These are phyloP conservation scores for Cucurbitaria berberidis DNA, from an alignment of 2,329 filamentous ascomycete species.

Conservation along the genomic window DNA sequence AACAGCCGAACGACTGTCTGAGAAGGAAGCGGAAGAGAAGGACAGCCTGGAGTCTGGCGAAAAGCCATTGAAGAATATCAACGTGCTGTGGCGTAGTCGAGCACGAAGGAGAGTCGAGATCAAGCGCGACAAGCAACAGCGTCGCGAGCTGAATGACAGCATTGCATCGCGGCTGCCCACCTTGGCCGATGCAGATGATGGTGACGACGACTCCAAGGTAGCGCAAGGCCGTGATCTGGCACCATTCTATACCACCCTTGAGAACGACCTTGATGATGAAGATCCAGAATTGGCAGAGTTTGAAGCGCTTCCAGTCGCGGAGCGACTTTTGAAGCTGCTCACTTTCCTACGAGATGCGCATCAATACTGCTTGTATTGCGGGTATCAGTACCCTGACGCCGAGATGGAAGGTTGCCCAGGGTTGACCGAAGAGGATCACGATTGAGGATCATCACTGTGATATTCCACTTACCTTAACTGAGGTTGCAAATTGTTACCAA, in stretches of 20 bases:
- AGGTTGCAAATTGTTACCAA: not conserved
- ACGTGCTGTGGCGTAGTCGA: slow-evolving; percentile 80
- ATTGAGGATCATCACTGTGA: slow-evolving; percentile 50
- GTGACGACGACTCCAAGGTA: slow-evolving; percentile 74
- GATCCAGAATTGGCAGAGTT: slow-evolving; percentile 83
- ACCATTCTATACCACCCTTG: slow-evolving; percentile 58
- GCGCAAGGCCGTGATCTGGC: slow-evolving; percentile 67
- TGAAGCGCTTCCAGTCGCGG: slow-evolving; percentile 68
- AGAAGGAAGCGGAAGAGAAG: slow-evolving; percentile 33
- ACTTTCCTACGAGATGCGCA: slow-evolving; percentile 72
- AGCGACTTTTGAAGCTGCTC: slow-evolving; percentile 72
- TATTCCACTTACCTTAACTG: not conserved
- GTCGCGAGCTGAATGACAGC: slow-evolving; percentile 37
- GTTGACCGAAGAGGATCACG: slow-evolving; percentile 80
- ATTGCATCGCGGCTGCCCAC: slow-evolving; percentile 62
- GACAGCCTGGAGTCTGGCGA: slow-evolving; percentile 35
- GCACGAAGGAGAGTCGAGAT: slow-evolving; percentile 72
- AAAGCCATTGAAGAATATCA: slow-evolving; percentile 69
- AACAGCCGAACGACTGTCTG: slow-evolving; percentile 76
- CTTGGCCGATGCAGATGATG: slow-evolving; percentile 68
- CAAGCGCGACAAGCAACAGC: slow-evolving; percentile 63
- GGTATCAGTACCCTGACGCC: slow-evolving; percentile 75
- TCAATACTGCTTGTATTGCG: slow-evolving; percentile 96
- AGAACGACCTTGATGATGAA: slow-evolving; percentile 76
- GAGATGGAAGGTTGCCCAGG: slow-evolving; percentile 90